phyloP scores from a whole-genome alignment of 768 basidiomycete species.

The Asterophora parasitica region DNA sequence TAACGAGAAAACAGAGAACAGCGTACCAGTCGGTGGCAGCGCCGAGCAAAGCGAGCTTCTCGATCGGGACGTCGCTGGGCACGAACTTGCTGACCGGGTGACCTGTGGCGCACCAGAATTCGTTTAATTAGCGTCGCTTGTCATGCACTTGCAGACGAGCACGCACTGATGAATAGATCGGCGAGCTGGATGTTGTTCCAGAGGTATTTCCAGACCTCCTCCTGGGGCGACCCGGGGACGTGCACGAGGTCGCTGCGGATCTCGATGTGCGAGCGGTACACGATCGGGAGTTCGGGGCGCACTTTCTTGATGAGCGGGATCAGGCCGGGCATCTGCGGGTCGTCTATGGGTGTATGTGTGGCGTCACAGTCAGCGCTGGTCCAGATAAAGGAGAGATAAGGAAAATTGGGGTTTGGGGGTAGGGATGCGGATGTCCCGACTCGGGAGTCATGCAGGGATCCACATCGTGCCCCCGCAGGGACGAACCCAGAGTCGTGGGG shows the following conservation, averaged over 20 bases:
- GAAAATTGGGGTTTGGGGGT: not conserved
- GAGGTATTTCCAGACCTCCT: conserved; percentile 92
- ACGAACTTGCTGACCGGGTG: conserved; percentile 96
- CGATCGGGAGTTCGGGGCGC: conserved; percentile 79
- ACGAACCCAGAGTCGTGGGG: not conserved
- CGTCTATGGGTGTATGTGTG: conserved; percentile 38
- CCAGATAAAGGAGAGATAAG: not conserved
- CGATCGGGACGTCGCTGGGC: conserved; percentile 72
- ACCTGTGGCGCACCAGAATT: conserved; percentile 26
- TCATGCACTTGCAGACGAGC: not conserved
- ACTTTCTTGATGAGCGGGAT: conserved; percentile 89
- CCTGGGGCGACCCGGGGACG: conserved; percentile 75
- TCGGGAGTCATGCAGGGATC: too few species aligned
- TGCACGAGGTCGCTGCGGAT: conserved; percentile 86
- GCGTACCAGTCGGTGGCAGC: conserved; percentile 82
- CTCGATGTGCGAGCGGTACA: conserved; percentile 95
- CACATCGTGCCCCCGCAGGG: not conserved
- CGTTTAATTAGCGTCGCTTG: not conserved
- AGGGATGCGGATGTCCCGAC: too few species aligned
- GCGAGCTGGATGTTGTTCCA: conserved; percentile 89
- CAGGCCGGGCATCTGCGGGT: conserved; percentile 91
- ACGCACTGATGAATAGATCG: conserved; percentile 84
- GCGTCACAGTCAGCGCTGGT: not conserved
- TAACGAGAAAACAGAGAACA: not conserved
- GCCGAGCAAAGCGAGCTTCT: conserved; percentile 69